Evolutionary conservation across 305 asterid genomes (phyloP), one percentile per base, ranked within the genome.

Genomic region (Ruellia speciosa): DNA sequence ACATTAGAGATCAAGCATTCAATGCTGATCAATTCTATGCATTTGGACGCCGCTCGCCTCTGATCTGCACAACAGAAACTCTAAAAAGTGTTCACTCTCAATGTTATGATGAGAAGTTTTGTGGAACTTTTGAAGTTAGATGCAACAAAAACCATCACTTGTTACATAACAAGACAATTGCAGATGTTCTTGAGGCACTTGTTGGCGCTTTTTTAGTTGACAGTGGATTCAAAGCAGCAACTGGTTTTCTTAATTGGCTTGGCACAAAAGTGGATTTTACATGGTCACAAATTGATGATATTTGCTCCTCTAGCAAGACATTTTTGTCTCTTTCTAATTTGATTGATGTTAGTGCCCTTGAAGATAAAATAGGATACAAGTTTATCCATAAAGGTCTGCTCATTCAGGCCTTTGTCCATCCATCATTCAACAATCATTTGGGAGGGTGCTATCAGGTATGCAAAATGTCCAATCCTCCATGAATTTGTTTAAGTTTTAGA

Each of bases 391-490:
- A 83, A 68, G 99, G 99, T 60, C 70, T 93, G 76, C 94, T 86
- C 63, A 79, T 86, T 69, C 99, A 86, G 81, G 99, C 99, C 52
- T 88, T 93, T 64, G 70, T 93, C 65, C 97, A 93, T 75, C 99
- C 97, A 18, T 93, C 97, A 59, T 86, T 69, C 80, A 78, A 77
- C 84, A 77, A 70, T 56, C 82, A 72, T 62, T 63, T 58, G 49
- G 97, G 95, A 72, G 97, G 99, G 52, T 88, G 99, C 81, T 93
- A 88, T 80, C 97, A 93, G 95, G 99, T 86, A 70, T 59, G 61
- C 59, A 19, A 56, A 31, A 47, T 56, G 18, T 37, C 59, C 56
- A 49, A 64, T 43, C 56, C 49, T 45, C 49, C 47, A 13, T 48
- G 64, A 68, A 15, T 52, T 17, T 54, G 45, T 9, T 15, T 49